phyloP scores from a whole-genome alignment of 2,329 filamentous ascomycete genomes.

The Plectosphaerella sp. region DNA sequence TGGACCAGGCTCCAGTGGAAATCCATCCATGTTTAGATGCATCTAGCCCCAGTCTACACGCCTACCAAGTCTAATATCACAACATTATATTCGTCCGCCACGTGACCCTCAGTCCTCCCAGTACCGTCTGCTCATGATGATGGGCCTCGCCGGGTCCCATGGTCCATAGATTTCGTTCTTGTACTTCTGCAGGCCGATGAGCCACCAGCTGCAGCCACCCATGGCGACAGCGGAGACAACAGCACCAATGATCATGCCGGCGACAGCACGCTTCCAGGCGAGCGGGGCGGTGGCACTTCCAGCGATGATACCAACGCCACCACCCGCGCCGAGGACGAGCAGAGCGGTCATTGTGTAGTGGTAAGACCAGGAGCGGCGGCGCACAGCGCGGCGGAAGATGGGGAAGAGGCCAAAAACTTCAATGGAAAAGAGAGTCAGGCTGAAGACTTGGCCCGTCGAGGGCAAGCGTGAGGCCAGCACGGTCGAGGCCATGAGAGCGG shows the following conservation, averaged over 20 bases:
- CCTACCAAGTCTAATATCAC: background rate
- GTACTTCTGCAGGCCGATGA: slow-evolving; percentile 95
- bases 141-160: slow-evolving; percentile 91
- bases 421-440: slow-evolving; percentile 90
- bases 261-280: slow-evolving; percentile 51
- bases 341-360: slow-evolving; percentile 73
- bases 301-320: slow-evolving; percentile 65
- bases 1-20: no score
- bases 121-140: slow-evolving; percentile 66
- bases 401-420: slow-evolving; percentile 96
- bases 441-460: slow-evolving; percentile 91
- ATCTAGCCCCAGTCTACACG: background rate
- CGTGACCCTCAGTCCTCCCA: slow-evolving; percentile 35
- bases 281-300: slow-evolving; percentile 31
- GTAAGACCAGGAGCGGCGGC: slow-evolving; percentile 75
- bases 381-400: slow-evolving; percentile 88
- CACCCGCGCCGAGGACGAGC: slow-evolving; percentile 75
- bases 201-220: slow-evolving; percentile 95
- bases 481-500: slow-evolving; percentile 92
- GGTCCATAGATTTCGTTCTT: slow-evolving; percentile 98
- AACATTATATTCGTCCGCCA: background rate
- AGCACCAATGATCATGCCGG: slow-evolving; percentile 74
- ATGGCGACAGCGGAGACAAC: slow-evolving; percentile 72
- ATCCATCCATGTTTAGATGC: background rate
- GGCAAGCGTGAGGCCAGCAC: slow-evolving; percentile 87